Percentiles rank a stretch among this genome's conserved stretches.
Conservation (phyloP, 2,329 filamentous ascomycete genomes). For the Penicillium sp. region DNA sequence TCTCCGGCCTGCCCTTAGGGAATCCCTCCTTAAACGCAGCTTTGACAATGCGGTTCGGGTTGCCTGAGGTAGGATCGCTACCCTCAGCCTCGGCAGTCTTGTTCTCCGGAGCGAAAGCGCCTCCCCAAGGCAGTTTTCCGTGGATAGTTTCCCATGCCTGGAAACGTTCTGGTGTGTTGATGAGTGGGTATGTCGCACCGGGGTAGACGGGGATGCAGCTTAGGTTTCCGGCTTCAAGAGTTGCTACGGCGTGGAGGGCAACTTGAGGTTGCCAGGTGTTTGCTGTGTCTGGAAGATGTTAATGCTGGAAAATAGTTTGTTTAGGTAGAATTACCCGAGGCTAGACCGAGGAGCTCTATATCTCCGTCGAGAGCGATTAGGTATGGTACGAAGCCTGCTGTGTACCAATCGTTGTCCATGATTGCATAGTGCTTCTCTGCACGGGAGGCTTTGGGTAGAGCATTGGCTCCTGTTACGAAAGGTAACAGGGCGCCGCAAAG, state of each 20-base stretch:
- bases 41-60: constrained; percentile 44
- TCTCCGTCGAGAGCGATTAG: constrained; percentile 47
- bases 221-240: constrained; percentile 49
- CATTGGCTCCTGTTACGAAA: constrained; percentile 8
- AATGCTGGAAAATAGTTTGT: background rate
- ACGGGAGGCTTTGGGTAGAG: background rate
- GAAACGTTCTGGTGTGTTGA: constrained; percentile 48
- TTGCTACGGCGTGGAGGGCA: constrained; percentile 49
- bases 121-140: constrained; percentile 48
- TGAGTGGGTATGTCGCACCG: constrained; percentile 49
- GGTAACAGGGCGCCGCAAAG: constrained; percentile 12
- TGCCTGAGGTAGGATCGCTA: constrained; percentile 48
- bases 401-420: constrained; percentile 51
- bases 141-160: constrained; percentile 48
- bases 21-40: constrained; percentile 49
- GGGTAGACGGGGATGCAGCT: constrained; percentile 51
- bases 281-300: constrained; percentile 34
- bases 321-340: constrained; percentile 21
- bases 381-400: constrained; percentile 45
- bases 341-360: constrained; percentile 47
- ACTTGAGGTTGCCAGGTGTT: constrained; percentile 50
- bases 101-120: constrained; percentile 48
- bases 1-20: constrained; percentile 45
- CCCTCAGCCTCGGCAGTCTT: constrained; percentile 44
- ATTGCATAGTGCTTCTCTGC: constrained; percentile 35